phyloP scores from a whole-genome alignment of 768 basidiomycete species.

The Boletus bicolor region DNA sequence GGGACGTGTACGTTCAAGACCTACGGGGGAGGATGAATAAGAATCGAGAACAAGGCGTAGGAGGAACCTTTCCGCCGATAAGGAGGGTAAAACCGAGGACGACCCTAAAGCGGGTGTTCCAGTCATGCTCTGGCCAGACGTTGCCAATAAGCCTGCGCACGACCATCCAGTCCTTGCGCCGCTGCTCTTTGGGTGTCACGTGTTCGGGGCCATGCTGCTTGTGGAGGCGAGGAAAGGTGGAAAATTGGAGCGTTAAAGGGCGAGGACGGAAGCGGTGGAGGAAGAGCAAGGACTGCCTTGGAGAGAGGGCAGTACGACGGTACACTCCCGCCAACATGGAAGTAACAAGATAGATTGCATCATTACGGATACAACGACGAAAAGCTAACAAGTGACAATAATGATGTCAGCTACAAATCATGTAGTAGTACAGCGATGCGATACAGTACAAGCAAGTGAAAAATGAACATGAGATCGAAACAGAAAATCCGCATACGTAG shows the following conservation, averaged over 20 bases:
- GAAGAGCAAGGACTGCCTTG: conserved; percentile 5
- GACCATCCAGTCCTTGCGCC: conserved; percentile 83
- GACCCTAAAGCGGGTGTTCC: conserved; percentile 78
- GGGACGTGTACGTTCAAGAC: conserved; percentile 98
- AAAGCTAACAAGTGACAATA: not conserved
- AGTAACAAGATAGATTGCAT: not conserved
- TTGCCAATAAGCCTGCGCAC: conserved; percentile 79
- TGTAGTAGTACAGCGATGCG: conserved; percentile 22
- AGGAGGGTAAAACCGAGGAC: conserved; percentile 77
- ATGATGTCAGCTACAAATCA: conserved; percentile 17
- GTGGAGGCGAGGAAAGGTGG: conserved; percentile 18
- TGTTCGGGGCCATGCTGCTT: conserved; percentile 10
- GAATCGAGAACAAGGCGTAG: not conserved
- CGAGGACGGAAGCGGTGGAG: conserved; percentile 4
- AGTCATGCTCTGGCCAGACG: conserved; percentile 89
- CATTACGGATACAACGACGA: conserved; percentile 4
- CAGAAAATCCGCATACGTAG: conserved; percentile 4
- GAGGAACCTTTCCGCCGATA: conserved; percentile 76
- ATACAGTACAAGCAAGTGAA: conserved; percentile 4
- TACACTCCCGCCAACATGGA: conserved; percentile 24
- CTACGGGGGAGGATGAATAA: conserved; percentile 37
- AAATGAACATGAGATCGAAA: conserved; percentile 7
- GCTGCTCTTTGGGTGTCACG: conserved; percentile 44
- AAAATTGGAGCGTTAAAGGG: conserved; percentile 5
- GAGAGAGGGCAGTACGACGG: conserved; percentile 24